Base-by-base conservation (phyloP, 371 early-diverging fungal genomes). In the Lichtheimia corymbifera region DNA sequence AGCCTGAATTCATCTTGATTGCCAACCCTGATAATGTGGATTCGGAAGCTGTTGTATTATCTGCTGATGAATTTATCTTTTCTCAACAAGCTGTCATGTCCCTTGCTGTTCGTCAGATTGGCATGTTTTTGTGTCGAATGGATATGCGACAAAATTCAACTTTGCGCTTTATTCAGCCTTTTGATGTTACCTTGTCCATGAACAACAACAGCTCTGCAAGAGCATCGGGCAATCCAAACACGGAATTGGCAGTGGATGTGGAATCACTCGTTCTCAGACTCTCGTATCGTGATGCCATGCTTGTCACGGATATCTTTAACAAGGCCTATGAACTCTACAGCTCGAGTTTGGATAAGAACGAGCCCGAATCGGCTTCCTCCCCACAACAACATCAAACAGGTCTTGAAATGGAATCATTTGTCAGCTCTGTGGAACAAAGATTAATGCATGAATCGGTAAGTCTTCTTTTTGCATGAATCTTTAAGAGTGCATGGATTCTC, bases 51-150 rank as follows among this genome's bases (percentile, higher is more conserved):
- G 87, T 98, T 12, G 84, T 96, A 2, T 79, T 98, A 5, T 85
- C 88, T 0, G 85, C 93, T 2, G 81, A 92, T 27, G 90, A 93
- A 62, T 73, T 97, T 0, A 80, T 91, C 51, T 69, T 95, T 18
- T 83, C 91, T 5, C 91, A 89, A 61, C 93, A 95, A 63, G 76
- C 85, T 17, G 84, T 90, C 30, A 82, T 87, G 55, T 87, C 89
- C 1, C 59, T 94, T 5, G 87, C 86, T 4, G 81, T 94, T 28
- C 86, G 93, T 24, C 90, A 93, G 51, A 79, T 95, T 62, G 93
- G 95, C 27, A 93, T 97, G 88, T 91, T 90, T 50, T 76, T 98
- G 50, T 97, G 97, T 80, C 86, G 86, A 24, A 94, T 97, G 91
- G 91, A 93, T 65, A 82, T 82, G 60, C 76, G 93, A 2, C 83